Percentiles rank a stretch among this genome's conserved stretches.
Evolutionary conservation across 805 yeast genomes (phyloP).

Genomic region (Metschnikowia chrysomelidarum): DNA sequence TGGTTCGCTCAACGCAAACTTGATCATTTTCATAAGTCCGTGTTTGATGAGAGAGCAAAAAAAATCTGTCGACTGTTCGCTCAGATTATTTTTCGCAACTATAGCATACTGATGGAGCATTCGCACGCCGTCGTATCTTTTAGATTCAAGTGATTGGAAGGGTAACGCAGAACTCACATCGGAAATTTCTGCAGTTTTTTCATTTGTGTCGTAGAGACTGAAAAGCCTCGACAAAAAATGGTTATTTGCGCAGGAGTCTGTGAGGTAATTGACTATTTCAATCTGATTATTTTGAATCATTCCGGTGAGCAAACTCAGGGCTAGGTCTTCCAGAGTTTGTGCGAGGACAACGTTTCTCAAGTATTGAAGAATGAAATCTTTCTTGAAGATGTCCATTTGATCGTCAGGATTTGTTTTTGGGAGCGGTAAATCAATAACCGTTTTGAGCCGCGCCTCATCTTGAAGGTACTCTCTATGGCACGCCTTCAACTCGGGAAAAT

Average conservation of each 20-base stretch:
- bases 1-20: constrained; percentile 63
- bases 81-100: constrained; percentile 66
- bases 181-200: neutral
- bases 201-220: constrained; percentile 47
- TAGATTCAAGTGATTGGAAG: no score
- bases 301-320: constrained; percentile 63
- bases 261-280: constrained; percentile 59
- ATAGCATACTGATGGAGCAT: constrained; percentile 77
- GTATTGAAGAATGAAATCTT: constrained; percentile 76
- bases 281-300: constrained; percentile 69
- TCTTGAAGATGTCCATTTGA: constrained; percentile 51
- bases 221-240: constrained; percentile 59
- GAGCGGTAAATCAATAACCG: constrained; percentile 60
- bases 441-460: constrained; percentile 61
- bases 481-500: constrained; percentile 75
- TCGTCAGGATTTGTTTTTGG: constrained; percentile 36
- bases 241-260: constrained; percentile 38
- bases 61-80: constrained; percentile 60
- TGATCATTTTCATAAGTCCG: constrained; percentile 69
- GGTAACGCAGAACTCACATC: no score
- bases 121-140: constrained; percentile 65
- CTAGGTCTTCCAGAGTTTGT: constrained; percentile 75
- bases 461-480: constrained; percentile 67
- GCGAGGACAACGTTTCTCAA: constrained; percentile 86
- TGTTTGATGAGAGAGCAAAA: constrained; percentile 59